Conservation (phyloP, 2,329 filamentous ascomycete genomes). For the Lachnellula suecica region DNA sequence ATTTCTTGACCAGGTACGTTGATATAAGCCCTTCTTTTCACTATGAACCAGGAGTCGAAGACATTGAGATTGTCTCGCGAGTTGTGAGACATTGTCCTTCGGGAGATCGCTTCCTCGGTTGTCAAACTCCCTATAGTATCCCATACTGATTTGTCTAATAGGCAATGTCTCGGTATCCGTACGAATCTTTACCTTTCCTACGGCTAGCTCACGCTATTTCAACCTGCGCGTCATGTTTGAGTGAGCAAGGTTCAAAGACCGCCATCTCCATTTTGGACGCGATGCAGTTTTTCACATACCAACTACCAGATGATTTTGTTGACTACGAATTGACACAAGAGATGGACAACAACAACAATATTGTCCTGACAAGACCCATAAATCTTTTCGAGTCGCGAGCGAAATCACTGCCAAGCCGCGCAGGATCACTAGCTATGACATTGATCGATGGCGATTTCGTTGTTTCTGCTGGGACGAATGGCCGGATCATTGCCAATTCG, state of each 20-base stretch:
- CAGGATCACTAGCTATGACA: constrained; percentile 19
- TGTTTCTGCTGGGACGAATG: constrained; percentile 65
- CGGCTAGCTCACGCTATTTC: constrained; percentile 67
- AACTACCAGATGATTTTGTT: constrained; percentile 69
- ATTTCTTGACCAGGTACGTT: constrained; percentile 45
- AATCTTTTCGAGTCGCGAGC: constrained; percentile 56
- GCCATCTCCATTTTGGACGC: constrained; percentile 65
- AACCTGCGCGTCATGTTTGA: constrained; percentile 40
- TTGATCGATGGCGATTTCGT: constrained; percentile 49
- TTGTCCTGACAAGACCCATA: constrained; percentile 65
- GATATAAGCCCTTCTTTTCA: too few species aligned
- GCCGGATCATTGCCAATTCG: constrained; percentile 75
- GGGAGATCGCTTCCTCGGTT: too few species aligned
- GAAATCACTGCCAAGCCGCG: constrained; percentile 9
- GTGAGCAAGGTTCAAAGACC: constrained; percentile 38
- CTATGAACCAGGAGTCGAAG: background rate
- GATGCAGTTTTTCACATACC: constrained; percentile 74
- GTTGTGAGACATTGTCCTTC: constrained; percentile 59
- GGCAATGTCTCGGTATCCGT: constrained; percentile 77
- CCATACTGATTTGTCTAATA: too few species aligned
- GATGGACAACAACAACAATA: constrained; percentile 80
- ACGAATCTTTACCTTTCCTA: constrained; percentile 79
- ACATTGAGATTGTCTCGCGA: constrained; percentile 33
- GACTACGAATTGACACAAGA: constrained; percentile 78
- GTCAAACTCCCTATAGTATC: too few species aligned